Evolutionary conservation across 2,329 filamentous ascomycete genomes (phyloP), one percentile per base, ranked within the genome.

Genomic region (Verticillium dahliae): DNA sequence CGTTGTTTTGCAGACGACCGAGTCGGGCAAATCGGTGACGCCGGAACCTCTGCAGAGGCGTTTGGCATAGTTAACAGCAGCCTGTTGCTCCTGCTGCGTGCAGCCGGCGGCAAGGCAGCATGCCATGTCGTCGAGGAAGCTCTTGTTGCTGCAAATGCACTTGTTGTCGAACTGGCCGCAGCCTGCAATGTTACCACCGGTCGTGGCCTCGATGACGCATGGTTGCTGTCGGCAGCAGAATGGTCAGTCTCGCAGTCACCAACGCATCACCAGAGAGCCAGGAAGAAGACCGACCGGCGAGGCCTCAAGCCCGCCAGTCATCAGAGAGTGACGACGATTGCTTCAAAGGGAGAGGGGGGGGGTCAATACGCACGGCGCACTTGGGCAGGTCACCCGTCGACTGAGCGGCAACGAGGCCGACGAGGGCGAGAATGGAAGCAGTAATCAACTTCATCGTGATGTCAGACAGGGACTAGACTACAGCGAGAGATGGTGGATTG

Each of bases 111-210:
- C 67, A 58, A 80, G 70, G 65, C 77, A 79, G 73, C 77, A 80
- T 59, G 77, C 74, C 57, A 79, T 77, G 64, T 65, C 66, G 64
- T 67, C 64, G 61, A 80, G 70, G 72, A 79, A 79, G 54, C 70
- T 60, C 56, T 66, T 57, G 71, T 78, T 77, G 67, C 67, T 69
- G 72, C 77, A 80, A 67, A 79, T 71, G 69, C 77, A 80, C 60
- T 65, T 68, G 62, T 77, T 69, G 69, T 78, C 75, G 67, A 75
- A 65, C 55, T 68, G 63, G 34, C 67, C 67, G 69, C 77, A 80
- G 65, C 73, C 75, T 58, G 70, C 75, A 60, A 79, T 74, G 45
- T 66, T 65, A 22, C 60, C 66, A 54, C 73, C 73, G 31, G 65
- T 67, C 33, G 73, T 74, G 69, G 69, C 74, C 57, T 72, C 60